Evolutionary conservation across 148 eudicot genomes (phyloP).

Genomic region (Arbutus unedo): DNA sequence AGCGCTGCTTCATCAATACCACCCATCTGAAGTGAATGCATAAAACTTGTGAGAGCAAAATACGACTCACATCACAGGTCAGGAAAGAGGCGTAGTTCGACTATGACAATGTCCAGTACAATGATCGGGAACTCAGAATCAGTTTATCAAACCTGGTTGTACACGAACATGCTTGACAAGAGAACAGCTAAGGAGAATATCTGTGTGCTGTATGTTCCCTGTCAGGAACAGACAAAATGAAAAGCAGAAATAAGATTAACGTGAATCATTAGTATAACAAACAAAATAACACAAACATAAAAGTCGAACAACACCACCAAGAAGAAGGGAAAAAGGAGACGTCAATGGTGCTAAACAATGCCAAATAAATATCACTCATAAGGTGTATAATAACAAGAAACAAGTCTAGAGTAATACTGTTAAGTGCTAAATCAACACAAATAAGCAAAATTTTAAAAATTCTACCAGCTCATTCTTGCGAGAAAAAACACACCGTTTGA

Average conservation of each 20-base stretch:
- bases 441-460: neutral
- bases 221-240: slow-evolving; percentile 18
- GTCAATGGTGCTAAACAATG: neutral
- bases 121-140: neutral
- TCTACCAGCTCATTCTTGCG: neutral
- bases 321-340: neutral
- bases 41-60: neutral
- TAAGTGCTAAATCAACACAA: neutral
- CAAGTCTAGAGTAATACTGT: neutral
- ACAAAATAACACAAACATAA: neutral
- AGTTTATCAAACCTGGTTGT: slow-evolving; percentile 70
- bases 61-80: neutral
- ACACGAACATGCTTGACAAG: slow-evolving; percentile 96
- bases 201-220: slow-evolving; percentile 98
- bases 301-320: neutral
- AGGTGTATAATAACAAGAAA: neutral
- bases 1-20: slow-evolving; percentile 96
- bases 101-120: neutral
- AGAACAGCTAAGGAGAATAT: slow-evolving; percentile 95
- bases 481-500: slow-evolving; percentile 69
- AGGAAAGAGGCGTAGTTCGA: neutral
- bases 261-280: neutral
- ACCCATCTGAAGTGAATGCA: slow-evolving; percentile 68
- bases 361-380: neutral
- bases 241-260: neutral